Base-by-base conservation (phyloP, 148 eudicot genomes). In the Amaranthus cruentus region DNA sequence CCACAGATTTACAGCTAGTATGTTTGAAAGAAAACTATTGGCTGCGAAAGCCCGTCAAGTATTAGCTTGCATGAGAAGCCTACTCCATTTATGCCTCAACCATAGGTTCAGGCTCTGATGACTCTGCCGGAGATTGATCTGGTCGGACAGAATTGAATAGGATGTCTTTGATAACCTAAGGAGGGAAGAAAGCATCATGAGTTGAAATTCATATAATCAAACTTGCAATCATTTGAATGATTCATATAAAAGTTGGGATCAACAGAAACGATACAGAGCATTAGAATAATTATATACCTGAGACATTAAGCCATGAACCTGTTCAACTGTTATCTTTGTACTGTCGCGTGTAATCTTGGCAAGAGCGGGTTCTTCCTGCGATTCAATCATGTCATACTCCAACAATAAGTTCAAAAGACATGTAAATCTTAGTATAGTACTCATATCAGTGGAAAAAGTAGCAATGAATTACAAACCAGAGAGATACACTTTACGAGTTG, bases 301-400 rank as follows among this genome's bases (percentile, higher is more conserved):
- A 11, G 98, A 94, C 98, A 94, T 94, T 71, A 94, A 79, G 48
- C 97, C 97, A 86, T 94, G 98, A 69, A 91, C 98, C 80, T 91
- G 97, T 85, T 95, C 98, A n/a, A 90, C 98, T 3, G 97, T 88
- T 59, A 95, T 95, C 89, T 95, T 95, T n/a, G 97, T 89, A 86
- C 98, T 95, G 77, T 95, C 97, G 62, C 96, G 91, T 4, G 96
- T 95, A 66, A 95, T 95, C 87, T 95, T 95, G 55, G 90, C 90
- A 75, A 95, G 96, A 60, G 88, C 91, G 49, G 97, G 90, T 62
- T 95, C 98, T 83, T 95, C 98, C 98, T 91, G 92, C 69, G 83
- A 75, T 75, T 63, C 8, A 56, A 54, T 15, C 44, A 64, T 68
- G 52, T n/a, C 62, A 47, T 8, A 64, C 15, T 18, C 55, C 70